A percentile compares a stretch with the other conserved stretches of the same genome.
phyloP scores from a whole-genome alignment of 176 grass and related monocot genomes.

The Rhipidocladum racemiflorum region DNA sequence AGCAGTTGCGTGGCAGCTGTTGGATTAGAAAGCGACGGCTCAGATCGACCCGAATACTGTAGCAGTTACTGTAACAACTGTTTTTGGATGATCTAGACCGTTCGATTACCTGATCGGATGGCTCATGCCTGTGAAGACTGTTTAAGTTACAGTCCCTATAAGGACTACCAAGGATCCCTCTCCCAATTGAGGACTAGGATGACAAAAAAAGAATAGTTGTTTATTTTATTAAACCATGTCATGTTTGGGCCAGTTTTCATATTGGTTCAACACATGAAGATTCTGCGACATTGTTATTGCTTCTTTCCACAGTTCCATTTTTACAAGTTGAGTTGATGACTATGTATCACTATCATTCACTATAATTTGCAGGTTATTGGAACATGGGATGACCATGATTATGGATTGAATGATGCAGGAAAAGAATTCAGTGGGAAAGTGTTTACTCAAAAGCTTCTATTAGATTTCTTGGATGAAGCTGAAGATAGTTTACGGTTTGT shows the following conservation, averaged over 20 bases:
- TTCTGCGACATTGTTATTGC: not conserved
- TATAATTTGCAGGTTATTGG: constrained; percentile 76
- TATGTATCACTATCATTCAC: not conserved
- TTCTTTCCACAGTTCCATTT: not conserved
- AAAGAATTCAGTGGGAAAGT: constrained; percentile 73
- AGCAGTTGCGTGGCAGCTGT: too few relatives aligned
- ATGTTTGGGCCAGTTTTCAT: not conserved
- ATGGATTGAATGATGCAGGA: constrained; percentile 96
- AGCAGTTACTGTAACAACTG: too few relatives aligned
- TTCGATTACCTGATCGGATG: too few relatives aligned
- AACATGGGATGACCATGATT: constrained; percentile 98
- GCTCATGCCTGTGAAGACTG: too few relatives aligned
- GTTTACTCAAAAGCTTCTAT: constrained; percentile 64
- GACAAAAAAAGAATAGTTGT: not conserved
- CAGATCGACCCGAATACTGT: too few relatives aligned
- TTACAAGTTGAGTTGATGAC: not conserved
- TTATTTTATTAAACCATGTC: not conserved
- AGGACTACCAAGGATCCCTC: too few relatives aligned
- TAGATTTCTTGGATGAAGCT: constrained; percentile 94
- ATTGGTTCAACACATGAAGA: not conserved
- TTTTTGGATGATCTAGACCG: too few relatives aligned
- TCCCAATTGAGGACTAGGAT: not conserved
- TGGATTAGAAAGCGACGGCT: too few relatives aligned
- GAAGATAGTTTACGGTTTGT: constrained; percentile 63
- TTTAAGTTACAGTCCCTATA: too few relatives aligned